A percentile compares a stretch with the other conserved stretches of the same genome.
These are phyloP conservation scores for Leptographium galeiforme DNA, from an alignment of 2,329 filamentous ascomycete genomes.

Conservation along the genomic window DNA sequence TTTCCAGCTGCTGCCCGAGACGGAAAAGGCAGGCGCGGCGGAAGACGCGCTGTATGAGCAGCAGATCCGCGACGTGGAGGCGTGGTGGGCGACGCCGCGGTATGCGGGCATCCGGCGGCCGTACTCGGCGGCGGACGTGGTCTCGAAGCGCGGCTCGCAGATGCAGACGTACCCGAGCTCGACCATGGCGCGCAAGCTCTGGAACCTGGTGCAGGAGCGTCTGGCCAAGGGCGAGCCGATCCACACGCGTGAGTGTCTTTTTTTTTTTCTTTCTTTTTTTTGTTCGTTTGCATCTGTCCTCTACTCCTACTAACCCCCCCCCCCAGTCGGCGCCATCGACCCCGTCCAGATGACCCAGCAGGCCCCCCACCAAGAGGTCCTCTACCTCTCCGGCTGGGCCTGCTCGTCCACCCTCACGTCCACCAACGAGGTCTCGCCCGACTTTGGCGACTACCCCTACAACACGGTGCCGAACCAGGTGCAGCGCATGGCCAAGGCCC, in stretches of 20 bases:
- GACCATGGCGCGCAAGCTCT: conserved; percentile 88
- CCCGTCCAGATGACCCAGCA: conserved; percentile 99
- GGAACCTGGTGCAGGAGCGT: conserved; percentile 71
- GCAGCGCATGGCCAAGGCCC: conserved; percentile 87
- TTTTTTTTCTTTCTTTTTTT: not conserved
- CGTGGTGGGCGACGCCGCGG: conserved; percentile 80
- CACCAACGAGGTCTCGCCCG: conserved; percentile 93
- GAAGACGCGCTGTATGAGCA: conserved; percentile 79
- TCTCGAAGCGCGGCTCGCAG: conserved; percentile 81
- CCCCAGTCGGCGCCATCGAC: conserved; percentile 84
- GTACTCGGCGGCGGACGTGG: conserved; percentile 81
- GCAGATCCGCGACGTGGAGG: conserved; percentile 71
- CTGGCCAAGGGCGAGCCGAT: conserved; percentile 71
- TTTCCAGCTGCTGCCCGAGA: conserved; percentile 73
- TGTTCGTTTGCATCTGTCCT: not conserved
- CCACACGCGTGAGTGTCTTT: conserved; percentile 60
- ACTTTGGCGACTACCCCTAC: conserved; percentile 98
- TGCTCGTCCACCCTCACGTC: conserved; percentile 86
- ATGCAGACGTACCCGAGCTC: conserved; percentile 85
- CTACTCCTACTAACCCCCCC: not conserved
- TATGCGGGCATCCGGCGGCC: conserved; percentile 84
- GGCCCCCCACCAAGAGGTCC: conserved; percentile 84
- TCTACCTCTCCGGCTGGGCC: conserved; percentile 96
- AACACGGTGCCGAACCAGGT: conserved; percentile 98
- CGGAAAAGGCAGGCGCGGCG: conserved; percentile 60